Evolutionary conservation across 257 asterid species (phyloP).

Genomic region (Solanum pimpinellifolium): DNA sequence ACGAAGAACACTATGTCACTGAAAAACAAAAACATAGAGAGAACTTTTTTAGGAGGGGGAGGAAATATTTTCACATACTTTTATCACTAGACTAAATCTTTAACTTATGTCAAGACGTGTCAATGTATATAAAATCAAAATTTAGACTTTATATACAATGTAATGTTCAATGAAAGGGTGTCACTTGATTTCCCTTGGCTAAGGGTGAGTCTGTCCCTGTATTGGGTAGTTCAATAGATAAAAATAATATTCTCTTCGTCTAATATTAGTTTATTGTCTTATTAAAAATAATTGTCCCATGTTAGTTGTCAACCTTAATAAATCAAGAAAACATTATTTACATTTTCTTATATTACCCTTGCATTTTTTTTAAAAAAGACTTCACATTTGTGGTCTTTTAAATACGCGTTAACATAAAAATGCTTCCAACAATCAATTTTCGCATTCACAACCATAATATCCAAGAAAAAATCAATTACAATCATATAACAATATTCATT

Average conservation of each 20-base stretch:
- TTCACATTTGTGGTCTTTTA: background rate
- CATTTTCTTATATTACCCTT: background rate
- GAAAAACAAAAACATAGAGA: background rate
- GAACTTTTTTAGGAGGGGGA: too few species aligned
- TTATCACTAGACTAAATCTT: background rate
- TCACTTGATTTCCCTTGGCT: background rate
- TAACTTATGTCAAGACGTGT: background rate
- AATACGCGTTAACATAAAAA: too few species aligned
- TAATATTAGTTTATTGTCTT: background rate
- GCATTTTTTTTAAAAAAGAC: background rate
- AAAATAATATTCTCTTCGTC: too few species aligned
- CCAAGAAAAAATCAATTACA: too few species aligned
- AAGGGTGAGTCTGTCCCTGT: background rate
- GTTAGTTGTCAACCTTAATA: background rate
- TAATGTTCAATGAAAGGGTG: background rate
- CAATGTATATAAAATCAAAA: too few species aligned
- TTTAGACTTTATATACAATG: background rate
- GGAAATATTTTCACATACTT: background rate
- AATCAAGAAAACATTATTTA: background rate
- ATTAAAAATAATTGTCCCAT: background rate
- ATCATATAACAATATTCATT: too few species aligned
- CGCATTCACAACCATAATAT: too few species aligned
- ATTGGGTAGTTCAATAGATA: background rate
- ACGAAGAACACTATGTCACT: background rate
- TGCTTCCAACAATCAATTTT: too few species aligned